Base-by-base conservation (phyloP, 805 yeast species). In the Myxozyma monticola region DNA sequence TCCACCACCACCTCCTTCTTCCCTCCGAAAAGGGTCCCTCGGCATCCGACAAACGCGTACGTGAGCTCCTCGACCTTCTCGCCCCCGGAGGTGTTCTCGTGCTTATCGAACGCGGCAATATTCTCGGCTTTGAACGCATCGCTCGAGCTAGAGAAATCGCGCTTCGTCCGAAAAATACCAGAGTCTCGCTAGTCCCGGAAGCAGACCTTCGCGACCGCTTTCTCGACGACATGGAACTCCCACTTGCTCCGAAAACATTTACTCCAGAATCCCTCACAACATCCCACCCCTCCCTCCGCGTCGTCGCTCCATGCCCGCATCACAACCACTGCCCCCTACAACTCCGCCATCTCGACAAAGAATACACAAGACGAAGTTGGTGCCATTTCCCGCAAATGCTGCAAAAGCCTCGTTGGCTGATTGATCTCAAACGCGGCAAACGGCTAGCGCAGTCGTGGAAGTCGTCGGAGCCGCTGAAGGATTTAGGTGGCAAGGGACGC, bases 221-320 rank as follows among this genome's bases (percentile, higher is more conserved):
- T 25, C 20, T 26, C 21, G 8, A 7, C 14, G 42, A 30, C 29
- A 18, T 18, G 9, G 14, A 28, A 28, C 14, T 14, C 9, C 12
- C 9, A 9, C 31, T 28, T 10, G 25, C 21, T 26, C 21, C 28
- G 8, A 50, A 50, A 29, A 25, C 17, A 14, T 47, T 40, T 25
- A 47, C 45, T 2, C 24, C 40, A 6, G 40, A 37, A 37, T 28
- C 31, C 12, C 9, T 10, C 12, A 9, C 31, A 14, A 28, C 14
- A 10, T 42, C 35, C 22, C 24, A 30, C 69, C 69, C 37, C 68
- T 83, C 84, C 57, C 62, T 89, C 43, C 76, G 77, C 35, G 75
- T 91, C 7, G 64, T 91, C 17, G 96, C 96, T 0, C 99, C 99
- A 2, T 93, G 97, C 64, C 69, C 91, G 0, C 97, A 93, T 65